Evolutionary conservation across 768 basidiomycete genomes (phyloP).

Genomic region (Russula earlei): DNA sequence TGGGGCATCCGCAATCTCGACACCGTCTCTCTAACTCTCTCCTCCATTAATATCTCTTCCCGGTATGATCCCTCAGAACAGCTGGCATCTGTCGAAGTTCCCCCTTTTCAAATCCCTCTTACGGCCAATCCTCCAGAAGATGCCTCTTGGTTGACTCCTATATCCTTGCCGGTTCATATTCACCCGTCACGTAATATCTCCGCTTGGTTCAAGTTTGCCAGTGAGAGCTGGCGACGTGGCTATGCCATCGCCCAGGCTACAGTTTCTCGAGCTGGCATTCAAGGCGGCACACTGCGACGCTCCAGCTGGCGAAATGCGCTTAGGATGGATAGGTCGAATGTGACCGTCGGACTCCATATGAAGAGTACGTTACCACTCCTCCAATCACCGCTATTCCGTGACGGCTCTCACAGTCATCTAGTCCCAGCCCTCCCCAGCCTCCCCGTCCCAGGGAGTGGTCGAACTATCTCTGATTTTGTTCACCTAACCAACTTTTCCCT

Average conservation of each 20-base stretch:
- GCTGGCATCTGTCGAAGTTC: conserved; percentile 40
- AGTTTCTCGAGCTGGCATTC: neutral
- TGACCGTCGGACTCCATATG: conserved; percentile 31
- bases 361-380: conserved; percentile 36
- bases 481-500: conserved; percentile 50
- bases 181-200: conserved; percentile 8
- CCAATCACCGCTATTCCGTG: neutral
- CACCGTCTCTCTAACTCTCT: conserved; percentile 46
- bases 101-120: conserved; percentile 44
- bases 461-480: conserved; percentile 47
- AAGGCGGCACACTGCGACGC: neutral
- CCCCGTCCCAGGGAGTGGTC: conserved; percentile 44
- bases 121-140: conserved; percentile 13
- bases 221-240: conserved; percentile 13
- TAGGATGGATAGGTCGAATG: neutral
- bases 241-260: neutral
- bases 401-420: conserved; percentile 24
- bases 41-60: conserved; percentile 41
- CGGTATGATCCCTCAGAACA: conserved; percentile 30
- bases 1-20: conserved; percentile 53
- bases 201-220: conserved; percentile 15
- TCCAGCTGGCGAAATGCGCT: conserved; percentile 11
- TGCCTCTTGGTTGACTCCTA: conserved; percentile 10
- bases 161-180: conserved; percentile 13
- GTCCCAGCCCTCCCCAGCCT: conserved; percentile 60